Percentiles rank a stretch among this genome's conserved stretches.
These are phyloP conservation scores for Debaryomyces subglobosus DNA, from an alignment of 1,139 yeast species.

Conservation along the genomic window DNA sequence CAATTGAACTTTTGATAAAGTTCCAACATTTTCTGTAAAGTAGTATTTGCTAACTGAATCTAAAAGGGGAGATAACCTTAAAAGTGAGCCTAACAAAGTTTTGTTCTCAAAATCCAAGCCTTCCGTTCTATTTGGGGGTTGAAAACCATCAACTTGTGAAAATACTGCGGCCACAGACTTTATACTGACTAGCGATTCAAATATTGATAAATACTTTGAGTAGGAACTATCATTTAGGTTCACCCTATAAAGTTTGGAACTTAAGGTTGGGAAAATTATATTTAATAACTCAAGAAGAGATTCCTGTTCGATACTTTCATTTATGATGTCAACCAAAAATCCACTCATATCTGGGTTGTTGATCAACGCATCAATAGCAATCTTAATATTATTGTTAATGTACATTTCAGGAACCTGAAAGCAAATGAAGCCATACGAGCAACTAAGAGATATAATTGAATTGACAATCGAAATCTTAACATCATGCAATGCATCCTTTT, in stretches of 20 bases:
- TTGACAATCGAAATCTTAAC: constrained; percentile 45
- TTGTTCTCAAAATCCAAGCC: constrained; percentile 56
- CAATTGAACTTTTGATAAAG: constrained; percentile 43
- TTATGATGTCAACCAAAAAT: constrained; percentile 60
- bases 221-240: constrained; percentile 51
- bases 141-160: constrained; percentile 58
- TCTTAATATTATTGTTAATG: constrained; percentile 37
- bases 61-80: constrained; percentile 73
- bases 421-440: constrained; percentile 70
- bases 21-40: constrained; percentile 46
- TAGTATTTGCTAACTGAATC: constrained; percentile 45
- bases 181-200: constrained; percentile 61
- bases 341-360: constrained; percentile 46
- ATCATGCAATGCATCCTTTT: constrained; percentile 41
- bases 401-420: constrained; percentile 76
- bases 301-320: constrained; percentile 68
- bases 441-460: constrained; percentile 54
- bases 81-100: constrained; percentile 77
- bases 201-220: constrained; percentile 52
- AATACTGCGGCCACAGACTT: constrained; percentile 67
- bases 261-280: constrained; percentile 54
- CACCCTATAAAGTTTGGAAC: constrained; percentile 31
- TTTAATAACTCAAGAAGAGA: constrained; percentile 61
- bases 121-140: constrained; percentile 46
- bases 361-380: constrained; percentile 33